Percentiles rank a stretch among this genome's conserved stretches.
Conservation (phyloP, 139 green algal genomes). For the Trebouxia sp. region DNA sequence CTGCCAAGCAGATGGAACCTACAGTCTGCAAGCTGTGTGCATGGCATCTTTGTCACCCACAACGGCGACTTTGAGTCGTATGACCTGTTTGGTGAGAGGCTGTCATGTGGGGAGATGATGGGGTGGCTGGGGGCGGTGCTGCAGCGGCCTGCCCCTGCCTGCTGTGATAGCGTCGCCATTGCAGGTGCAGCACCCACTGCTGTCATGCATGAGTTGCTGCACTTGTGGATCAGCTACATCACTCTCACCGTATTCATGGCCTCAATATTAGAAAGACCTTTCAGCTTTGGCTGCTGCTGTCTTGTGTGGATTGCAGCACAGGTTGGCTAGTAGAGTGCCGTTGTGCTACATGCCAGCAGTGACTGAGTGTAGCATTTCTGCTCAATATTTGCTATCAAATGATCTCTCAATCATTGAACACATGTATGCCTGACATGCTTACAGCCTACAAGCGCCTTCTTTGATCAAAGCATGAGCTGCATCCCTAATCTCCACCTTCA, state of each 20-base stretch:
- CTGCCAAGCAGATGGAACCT: neutral
- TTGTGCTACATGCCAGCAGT: too few relatives aligned
- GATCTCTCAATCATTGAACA: neutral
- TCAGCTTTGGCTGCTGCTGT: too few relatives aligned
- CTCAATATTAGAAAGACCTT: too few relatives aligned
- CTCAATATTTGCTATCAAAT: neutral
- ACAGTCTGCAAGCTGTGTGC: neutral
- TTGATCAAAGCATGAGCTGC: too few relatives aligned
- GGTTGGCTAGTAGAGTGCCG: too few relatives aligned
- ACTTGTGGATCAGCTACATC: too few relatives aligned
- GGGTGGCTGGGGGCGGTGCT: neutral
- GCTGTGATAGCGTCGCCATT: conserved; percentile 2
- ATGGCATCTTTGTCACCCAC: neutral
- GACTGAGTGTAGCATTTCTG: neutral
- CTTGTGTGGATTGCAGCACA: too few relatives aligned
- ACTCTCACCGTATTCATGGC: too few relatives aligned
- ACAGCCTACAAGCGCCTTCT: too few relatives aligned
- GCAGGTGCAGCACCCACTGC: neutral
- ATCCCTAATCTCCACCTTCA: too few relatives aligned
- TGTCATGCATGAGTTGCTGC: neutral
- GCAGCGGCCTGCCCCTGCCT: neutral
- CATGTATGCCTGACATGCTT: too few relatives aligned
- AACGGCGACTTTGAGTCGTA: neutral
- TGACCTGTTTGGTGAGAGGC: neutral
- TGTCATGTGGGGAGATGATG: neutral